Base-by-base conservation (phyloP, 2,329 filamentous ascomycete species). In the Trichoderma semiorbis region DNA sequence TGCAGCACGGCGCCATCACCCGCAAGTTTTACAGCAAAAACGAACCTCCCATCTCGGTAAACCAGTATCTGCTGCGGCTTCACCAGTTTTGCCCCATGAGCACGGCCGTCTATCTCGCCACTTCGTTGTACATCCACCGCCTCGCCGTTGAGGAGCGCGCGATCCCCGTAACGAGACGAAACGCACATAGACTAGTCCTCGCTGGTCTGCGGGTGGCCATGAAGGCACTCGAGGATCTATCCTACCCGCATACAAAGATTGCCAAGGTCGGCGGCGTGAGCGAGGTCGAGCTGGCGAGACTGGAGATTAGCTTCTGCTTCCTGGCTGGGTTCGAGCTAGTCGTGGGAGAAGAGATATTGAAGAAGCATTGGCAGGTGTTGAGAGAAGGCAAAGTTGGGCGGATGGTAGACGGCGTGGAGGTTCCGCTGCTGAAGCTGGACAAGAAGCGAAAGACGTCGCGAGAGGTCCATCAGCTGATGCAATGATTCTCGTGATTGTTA, bases 61-160 rank as follows among this genome's bases (percentile, higher is more conserved):
- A 92, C 78, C 92, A 96, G 74, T 99, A 98, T 79, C 88, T 98
- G 28, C 85, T 91, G 77, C 92, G 95, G 18, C 89, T 98, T 72
- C 95, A 98, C 82, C 90, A 90, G 72, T 98, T 92, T 83, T 98
- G 95, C 78, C 95, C 96, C 4, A 94, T 97, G 89, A 97, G 93
- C 74, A 94, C 95, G 0, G 95, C 92, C 28, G 95, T 98, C 11
- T 98, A 97, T 82, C 90, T 99, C 30, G 94, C 95, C 1, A 92
- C 95, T 5, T 94, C 93, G 61, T 86, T 92, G 10, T 98, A 97
- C 83, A 95, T 98, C 75, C 91, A 95, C 78, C 90, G 92, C 28
- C 86, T 98, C 55, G 92, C 92, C 0, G 90, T 95, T 14, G 86
- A 91, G 58, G 93, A 97, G 78, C 89, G 89, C 75, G 88, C 92